Conservation (phyloP, 495 filamentous ascomycete genomes). For the Xylaria palmicola region DNA sequence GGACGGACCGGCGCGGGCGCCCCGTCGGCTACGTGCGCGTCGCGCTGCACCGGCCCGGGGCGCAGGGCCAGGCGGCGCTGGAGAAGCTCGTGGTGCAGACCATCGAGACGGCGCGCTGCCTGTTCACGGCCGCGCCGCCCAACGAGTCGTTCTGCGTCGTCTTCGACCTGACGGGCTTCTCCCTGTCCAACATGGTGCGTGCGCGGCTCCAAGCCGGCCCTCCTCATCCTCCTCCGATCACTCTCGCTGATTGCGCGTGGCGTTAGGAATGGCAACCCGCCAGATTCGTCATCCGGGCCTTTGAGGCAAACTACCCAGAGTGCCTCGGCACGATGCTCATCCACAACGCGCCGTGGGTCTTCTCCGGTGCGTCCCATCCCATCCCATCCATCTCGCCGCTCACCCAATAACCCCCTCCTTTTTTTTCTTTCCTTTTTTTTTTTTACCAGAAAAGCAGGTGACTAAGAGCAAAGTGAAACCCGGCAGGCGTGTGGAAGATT, state of each 20-base stretch:
- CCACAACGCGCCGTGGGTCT: conserved; percentile 13
- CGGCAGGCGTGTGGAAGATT: conserved; percentile 13
- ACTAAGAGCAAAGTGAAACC: too few species aligned
- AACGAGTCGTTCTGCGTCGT: conserved; percentile 11
- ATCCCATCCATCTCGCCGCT: not conserved
- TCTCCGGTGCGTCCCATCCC: conserved; percentile 4
- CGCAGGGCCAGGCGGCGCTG: not conserved
- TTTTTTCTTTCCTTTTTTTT: too few species aligned
- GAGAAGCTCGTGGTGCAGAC: conserved; percentile 10
- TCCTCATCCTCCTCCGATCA: too few species aligned
- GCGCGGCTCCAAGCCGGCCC: too few species aligned
- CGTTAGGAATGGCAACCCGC: conserved; percentile 8
- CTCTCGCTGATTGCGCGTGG: not conserved
- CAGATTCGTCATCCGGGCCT: conserved; percentile 9
- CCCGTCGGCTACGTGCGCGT: conserved; percentile 5
- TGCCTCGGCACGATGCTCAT: conserved; percentile 10
- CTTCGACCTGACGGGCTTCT: conserved; percentile 7
- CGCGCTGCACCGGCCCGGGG: not conserved
- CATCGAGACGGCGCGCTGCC: conserved; percentile 7
- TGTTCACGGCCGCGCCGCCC: not conserved
- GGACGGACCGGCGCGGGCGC: not conserved
- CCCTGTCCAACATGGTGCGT: conserved; percentile 11
- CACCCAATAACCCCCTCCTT: too few species aligned
- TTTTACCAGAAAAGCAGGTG: too few species aligned
- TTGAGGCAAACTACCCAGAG: conserved; percentile 15